Percentiles rank a stretch among this genome's conserved stretches.
These are phyloP conservation scores for Tripterygium wilfordii DNA, from an alignment of 177 flowering plant species.

Conservation along the genomic window DNA sequence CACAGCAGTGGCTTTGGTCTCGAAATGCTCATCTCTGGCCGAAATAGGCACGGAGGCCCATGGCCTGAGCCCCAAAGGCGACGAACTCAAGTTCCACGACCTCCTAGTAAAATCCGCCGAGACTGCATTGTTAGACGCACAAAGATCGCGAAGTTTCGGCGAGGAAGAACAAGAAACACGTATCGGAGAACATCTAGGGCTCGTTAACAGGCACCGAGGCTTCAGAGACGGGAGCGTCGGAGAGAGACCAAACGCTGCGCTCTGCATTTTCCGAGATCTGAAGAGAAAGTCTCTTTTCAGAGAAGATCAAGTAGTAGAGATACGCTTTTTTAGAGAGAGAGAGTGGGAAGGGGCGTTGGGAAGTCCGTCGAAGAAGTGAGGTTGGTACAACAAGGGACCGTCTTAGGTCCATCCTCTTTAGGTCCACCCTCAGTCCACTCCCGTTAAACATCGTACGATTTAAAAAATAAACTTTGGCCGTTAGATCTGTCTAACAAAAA, in stretches of 20 bases:
- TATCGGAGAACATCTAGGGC: constrained; percentile 21
- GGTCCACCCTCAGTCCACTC: too few relatives aligned
- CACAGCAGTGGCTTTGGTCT: constrained; percentile 39
- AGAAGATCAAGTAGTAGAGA: constrained; percentile 1
- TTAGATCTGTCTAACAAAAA: too few relatives aligned
- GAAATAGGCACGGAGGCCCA: constrained; percentile 32
- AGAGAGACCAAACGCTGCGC: constrained; percentile 38
- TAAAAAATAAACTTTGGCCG: too few relatives aligned
- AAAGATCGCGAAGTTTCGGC: constrained; percentile 17
- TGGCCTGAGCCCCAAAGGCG: constrained; percentile 13
- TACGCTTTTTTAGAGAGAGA: constrained; percentile 1
- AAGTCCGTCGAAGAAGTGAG: constrained; percentile 11
- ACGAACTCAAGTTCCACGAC: constrained; percentile 18
- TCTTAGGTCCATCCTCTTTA: too few relatives aligned
- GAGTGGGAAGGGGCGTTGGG: constrained; percentile 3
- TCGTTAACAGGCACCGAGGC: constrained; percentile 5
- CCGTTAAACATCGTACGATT: too few relatives aligned
- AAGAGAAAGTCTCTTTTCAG: constrained; percentile 6
- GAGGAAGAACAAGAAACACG: constrained; percentile 13
- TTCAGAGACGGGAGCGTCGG: constrained; percentile 34
- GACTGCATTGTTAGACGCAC: constrained; percentile 16
- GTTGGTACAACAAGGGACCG: too few relatives aligned
- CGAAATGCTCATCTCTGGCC: constrained; percentile 22
- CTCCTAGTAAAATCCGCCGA: constrained; percentile 16
- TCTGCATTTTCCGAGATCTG: constrained; percentile 49